These are phyloP conservation scores for Ceratobasidium papillatum DNA, from an alignment of 1,284 basidiomycete genomes.

Conservation along the genomic window DNA sequence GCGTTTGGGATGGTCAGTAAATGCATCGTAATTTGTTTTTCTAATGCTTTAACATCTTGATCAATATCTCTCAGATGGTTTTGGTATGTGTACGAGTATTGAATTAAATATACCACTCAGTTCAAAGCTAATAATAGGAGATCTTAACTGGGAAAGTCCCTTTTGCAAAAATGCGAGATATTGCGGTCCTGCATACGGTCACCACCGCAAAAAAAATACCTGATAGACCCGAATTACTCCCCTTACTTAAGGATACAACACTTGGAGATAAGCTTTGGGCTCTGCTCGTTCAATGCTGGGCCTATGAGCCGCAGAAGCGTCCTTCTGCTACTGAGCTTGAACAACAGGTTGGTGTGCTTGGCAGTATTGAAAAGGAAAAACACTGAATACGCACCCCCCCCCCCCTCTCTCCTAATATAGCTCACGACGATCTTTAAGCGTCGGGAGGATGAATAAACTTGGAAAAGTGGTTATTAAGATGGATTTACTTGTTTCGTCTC, in stretches of 20 bases:
- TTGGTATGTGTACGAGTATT: not conserved
- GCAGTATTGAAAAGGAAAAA: too few relatives aligned
- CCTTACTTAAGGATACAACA: not conserved
- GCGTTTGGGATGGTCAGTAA: slow-evolving; percentile 33
- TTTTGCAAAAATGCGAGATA: not conserved
- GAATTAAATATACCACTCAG: not conserved
- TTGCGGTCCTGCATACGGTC: not conserved
- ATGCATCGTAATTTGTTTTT: not conserved
- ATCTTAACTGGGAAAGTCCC: not conserved
- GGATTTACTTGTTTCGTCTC: too few relatives aligned
- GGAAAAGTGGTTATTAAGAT: too few relatives aligned
- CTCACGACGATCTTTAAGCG: too few relatives aligned
- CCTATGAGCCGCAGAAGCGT: not conserved
- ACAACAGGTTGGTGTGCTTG: not conserved
- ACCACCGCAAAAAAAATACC: not conserved
- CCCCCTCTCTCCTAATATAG: too few relatives aligned
- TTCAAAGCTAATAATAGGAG: not conserved
- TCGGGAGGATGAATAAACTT: too few relatives aligned
- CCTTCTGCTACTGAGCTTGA: slow-evolving; percentile 16
- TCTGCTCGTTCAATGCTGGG: slow-evolving; percentile 20
- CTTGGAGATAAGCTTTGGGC: slow-evolving; percentile 8
- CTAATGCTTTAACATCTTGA: not conserved
- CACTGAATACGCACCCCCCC: too few relatives aligned
- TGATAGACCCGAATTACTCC: not conserved
- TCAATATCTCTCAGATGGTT: not conserved